Conservation (phyloP, 2,329 filamentous ascomycete genomes). For the Neonectria magnoliae region DNA sequence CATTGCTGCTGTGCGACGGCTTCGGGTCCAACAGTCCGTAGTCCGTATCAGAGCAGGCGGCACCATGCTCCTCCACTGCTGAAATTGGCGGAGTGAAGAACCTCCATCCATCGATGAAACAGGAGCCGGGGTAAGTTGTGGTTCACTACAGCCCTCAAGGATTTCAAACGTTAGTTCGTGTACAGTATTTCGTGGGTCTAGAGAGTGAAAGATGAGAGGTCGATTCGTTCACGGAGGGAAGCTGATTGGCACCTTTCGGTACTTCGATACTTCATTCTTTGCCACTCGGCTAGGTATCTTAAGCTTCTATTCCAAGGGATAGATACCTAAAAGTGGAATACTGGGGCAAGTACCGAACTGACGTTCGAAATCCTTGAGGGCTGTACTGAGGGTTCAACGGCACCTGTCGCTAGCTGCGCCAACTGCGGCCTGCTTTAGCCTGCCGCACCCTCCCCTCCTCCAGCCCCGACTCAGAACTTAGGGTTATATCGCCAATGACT, state of each 20-base stretch:
- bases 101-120: slow-evolving; percentile 26
- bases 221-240: too few species aligned
- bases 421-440: slow-evolving; percentile 27
- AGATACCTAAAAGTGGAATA: too few species aligned
- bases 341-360: too few species aligned
- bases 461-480: background rate
- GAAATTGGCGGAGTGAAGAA: slow-evolving; percentile 22
- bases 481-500: background rate
- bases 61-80: slow-evolving; percentile 21
- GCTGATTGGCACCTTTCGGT: too few species aligned
- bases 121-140: slow-evolving; percentile 16
- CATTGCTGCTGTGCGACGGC: background rate
- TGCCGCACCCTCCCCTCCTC: background rate
- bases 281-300: too few species aligned
- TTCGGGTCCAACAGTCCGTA: slow-evolving; percentile 4
- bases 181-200: too few species aligned
- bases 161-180: too few species aligned
- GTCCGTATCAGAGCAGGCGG: slow-evolving; percentile 7
- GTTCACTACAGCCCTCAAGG: slow-evolving; percentile 11
- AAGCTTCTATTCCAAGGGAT: too few species aligned
- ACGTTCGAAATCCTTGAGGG: too few species aligned
- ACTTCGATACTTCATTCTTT: too few species aligned
- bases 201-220: too few species aligned
- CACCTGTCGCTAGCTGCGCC: slow-evolving; percentile 30
- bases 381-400: slow-evolving; percentile 26